Conservation (phyloP, 768 basidiomycete genomes). For the Boletus barrowsii region DNA sequence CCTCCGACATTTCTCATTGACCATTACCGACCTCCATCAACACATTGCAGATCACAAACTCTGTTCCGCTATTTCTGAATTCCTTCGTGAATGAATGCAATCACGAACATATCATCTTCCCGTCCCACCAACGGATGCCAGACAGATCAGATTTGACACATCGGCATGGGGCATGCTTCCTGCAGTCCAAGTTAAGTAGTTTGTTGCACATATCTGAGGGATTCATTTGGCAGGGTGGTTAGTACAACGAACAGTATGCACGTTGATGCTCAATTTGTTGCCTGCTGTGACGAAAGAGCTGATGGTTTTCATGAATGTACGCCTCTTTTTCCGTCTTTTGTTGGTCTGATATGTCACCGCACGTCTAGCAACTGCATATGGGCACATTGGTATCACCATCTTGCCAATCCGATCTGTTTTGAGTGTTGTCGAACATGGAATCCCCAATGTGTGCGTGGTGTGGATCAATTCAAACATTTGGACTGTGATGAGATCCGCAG, state of each 20-base stretch:
- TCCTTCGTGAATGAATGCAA: constrained; percentile 54
- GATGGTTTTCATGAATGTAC: constrained; percentile 40
- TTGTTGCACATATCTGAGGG: constrained; percentile 66
- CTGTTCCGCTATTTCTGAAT: constrained; percentile 66
- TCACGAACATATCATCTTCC: constrained; percentile 54
- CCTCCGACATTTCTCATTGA: constrained; percentile 61
- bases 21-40: constrained; percentile 41
- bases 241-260: constrained; percentile 51
- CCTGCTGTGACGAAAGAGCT: constrained; percentile 39
- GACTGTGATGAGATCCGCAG: constrained; percentile 39
- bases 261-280: constrained; percentile 43
- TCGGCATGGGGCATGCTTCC: constrained; percentile 71
- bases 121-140: constrained; percentile 42
- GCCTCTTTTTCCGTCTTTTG: not conserved
- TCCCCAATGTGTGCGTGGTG: constrained; percentile 58
- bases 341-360: not conserved
- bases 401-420: constrained; percentile 39
- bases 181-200: constrained; percentile 43
- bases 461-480: constrained; percentile 53
- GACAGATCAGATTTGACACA: constrained; percentile 62
- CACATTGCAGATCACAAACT: constrained; percentile 54
- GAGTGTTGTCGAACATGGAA: constrained; percentile 51
- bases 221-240: constrained; percentile 70
- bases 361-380: constrained; percentile 52
- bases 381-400: constrained; percentile 59